Evolutionary conservation across 192 early-diverging fungal genomes (phyloP), one percentile per base, ranked within the genome.

Genomic region (Borealophlyctis nickersoniae): DNA sequence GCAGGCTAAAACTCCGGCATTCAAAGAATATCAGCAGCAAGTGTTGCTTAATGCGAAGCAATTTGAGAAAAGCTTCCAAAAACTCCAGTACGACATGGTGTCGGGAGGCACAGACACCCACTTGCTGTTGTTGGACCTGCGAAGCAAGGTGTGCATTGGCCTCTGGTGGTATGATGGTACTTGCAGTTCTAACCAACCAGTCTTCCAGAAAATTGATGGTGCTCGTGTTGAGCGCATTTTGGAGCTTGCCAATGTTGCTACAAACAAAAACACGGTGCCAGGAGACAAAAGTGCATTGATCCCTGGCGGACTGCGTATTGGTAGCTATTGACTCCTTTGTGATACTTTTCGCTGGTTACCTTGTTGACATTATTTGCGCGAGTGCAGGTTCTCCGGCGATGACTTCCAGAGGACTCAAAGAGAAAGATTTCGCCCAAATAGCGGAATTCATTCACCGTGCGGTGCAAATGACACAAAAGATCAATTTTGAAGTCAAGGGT

Each of bases 221-320:
- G 93, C 94, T 0, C 90, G 96, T 62, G 93, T 96, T 0, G 95
- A 99, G 80, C 86, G 94, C 49, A 82, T 99, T 22, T 77, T 99
- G 36, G 96, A 99, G 78, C 81, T 96, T 60, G 89, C 85, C 75
- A 99, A 99, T 76, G 92, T 99, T 78, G 93, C 96, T 0, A 86
- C 92, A 45, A 99, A 99, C 84, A 99, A 99, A 81, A 99, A 99
- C 87, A 99, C 96, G 0, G 92, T 99, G 36, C 95, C 96, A 3
- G 94, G 94, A 16, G 96, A 99, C 74, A 94, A 91, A 72, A 86
- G 81, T 30, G 96, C 96, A 0, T 81, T 99, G 76, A 81, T 95
- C 33, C 96, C 95, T 22, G 88, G 90, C 59, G 96, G 96, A 50
- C 84, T 99, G 57, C 88, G 96, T 60, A 83, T 99, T 64, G 96